Base-by-base conservation (phyloP, 345 rosid species). In the Mallotus nudiflorus region DNA sequence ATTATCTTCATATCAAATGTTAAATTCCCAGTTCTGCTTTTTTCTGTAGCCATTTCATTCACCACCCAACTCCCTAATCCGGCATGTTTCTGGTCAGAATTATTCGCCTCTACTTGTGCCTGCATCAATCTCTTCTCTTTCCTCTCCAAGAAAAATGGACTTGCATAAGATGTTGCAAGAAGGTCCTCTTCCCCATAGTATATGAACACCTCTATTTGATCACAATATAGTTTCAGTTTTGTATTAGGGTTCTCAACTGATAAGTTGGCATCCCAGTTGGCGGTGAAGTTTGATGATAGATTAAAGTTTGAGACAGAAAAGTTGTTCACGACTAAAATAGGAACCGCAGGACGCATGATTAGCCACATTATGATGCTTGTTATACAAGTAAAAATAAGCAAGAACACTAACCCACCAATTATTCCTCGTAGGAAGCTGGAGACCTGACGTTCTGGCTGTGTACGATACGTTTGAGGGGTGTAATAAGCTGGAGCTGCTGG, bases 231-330 rank as follows among this genome's bases (percentile, higher is more conserved):
- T 22, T 86, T 85, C 11, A 90, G 77, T 66, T 77, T 87, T 65
- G 84, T 81, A 81, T 89, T 90, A 8, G 91, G 91, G 83, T 89
- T 93, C 9, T 82, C 80, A 28, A 88, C 71, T 0, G 91, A 80
- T 68, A 90, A 71, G 56, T 84, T 87, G 18, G 80, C 44, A 27
- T 85, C 80, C 75, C 81, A 80, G 68, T 81, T 80, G 37, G 79
- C 78, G 39, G 66, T 70, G 78, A 77, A 71, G 62, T 4, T 42
- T 0, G 60, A 1, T 0, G 83, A 71, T 65, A 82, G 77, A 74
- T 86, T 80, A 72, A 92, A 90, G 22, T 79, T 77, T 5, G 84
- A 80, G 9, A 87, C 85, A 19, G 82, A 65, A 16, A 82, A 82
- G 50, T 80, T 77, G 6, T 89, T 82, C 8, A 84, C 82, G 42